Conservation (phyloP, 768 basidiomycete genomes). For the Lentinula lateritia region DNA sequence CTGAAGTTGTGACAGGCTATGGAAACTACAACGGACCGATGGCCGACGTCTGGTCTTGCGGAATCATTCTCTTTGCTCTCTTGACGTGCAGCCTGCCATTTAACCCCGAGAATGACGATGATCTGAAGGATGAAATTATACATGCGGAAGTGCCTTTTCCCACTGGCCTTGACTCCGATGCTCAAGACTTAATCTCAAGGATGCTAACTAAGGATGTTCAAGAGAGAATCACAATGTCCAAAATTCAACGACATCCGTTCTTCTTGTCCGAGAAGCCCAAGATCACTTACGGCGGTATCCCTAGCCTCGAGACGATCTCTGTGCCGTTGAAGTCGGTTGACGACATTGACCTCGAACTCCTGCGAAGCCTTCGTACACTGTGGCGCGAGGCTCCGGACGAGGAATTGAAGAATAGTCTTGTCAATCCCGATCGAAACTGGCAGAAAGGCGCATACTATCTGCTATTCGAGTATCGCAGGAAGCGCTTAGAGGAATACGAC, state of each 20-base stretch:
- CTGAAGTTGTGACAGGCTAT: conserved; percentile 81
- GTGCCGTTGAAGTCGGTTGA: conserved; percentile 55
- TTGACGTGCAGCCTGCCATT: conserved; percentile 87
- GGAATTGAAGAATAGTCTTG: conserved; percentile 66
- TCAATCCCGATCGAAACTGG: conserved; percentile 70
- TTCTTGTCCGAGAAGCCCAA: conserved; percentile 52
- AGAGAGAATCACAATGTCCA: conserved; percentile 76
- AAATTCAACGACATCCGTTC: conserved; percentile 80
- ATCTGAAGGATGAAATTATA: conserved; percentile 79
- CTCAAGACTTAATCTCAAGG: conserved; percentile 68
- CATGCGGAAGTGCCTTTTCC: conserved; percentile 73
- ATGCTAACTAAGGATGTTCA: conserved; percentile 79
- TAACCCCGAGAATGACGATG: conserved; percentile 78
- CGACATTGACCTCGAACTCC: conserved; percentile 84
- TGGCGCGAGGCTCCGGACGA: conserved; percentile 80
- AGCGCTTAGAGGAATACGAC: conserved; percentile 67
- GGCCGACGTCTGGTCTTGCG: conserved; percentile 98
- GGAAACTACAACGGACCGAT: conserved; percentile 76
- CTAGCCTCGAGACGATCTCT: conserved; percentile 62
- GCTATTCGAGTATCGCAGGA: conserved; percentile 77
- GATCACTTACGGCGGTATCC: conserved; percentile 35
- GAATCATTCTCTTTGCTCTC: conserved; percentile 89
- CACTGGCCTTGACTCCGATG: conserved; percentile 55
- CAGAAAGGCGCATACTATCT: conserved; percentile 95
- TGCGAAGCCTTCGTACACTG: conserved; percentile 85